Conservation (phyloP, 805 yeast genomes). For the Maudiozyma serrabonitensis region DNA sequence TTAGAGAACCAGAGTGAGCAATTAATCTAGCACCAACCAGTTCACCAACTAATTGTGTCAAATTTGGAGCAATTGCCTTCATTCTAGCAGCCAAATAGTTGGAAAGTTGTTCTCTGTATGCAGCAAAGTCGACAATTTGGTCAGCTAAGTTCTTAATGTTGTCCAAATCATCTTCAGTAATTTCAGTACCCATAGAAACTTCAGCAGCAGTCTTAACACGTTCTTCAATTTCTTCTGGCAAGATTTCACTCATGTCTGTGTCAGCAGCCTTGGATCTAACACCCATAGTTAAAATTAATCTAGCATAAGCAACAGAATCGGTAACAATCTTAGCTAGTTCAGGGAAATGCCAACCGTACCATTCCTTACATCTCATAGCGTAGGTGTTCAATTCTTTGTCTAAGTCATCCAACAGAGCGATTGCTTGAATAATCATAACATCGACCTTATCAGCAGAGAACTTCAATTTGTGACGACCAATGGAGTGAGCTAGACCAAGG, state of each 20-base stretch:
- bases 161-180: conserved; percentile 78
- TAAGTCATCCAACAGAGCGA: conserved; percentile 89
- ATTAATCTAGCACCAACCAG: conserved; percentile 96
- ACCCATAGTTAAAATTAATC: conserved; percentile 90
- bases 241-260: conserved; percentile 79
- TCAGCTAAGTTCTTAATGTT: conserved; percentile 89
- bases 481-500: conserved; percentile 94
- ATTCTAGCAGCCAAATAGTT: conserved; percentile 86
- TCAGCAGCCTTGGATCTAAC: conserved; percentile 83
- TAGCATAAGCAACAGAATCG: conserved; percentile 93
- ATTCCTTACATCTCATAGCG: conserved; percentile 98
- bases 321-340: conserved; percentile 95
- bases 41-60: conserved; percentile 93
- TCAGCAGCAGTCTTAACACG: conserved; percentile 90
- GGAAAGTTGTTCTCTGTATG: conserved; percentile 92
- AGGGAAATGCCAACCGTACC: conserved; percentile 99
- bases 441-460: conserved; percentile 98
- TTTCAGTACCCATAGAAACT: conserved; percentile 99
- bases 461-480: conserved; percentile 96
- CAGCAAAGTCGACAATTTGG: conserved; percentile 91
- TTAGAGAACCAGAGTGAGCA: conserved; percentile 92
- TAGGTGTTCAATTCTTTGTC: conserved; percentile 97
- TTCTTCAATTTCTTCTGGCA: conserved; percentile 89
- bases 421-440: conserved; percentile 98
- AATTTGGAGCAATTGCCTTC: conserved; percentile 98